These are phyloP conservation scores for Hippophae gyantsensis DNA, from an alignment of 306 rosid genomes.

Conservation along the genomic window DNA sequence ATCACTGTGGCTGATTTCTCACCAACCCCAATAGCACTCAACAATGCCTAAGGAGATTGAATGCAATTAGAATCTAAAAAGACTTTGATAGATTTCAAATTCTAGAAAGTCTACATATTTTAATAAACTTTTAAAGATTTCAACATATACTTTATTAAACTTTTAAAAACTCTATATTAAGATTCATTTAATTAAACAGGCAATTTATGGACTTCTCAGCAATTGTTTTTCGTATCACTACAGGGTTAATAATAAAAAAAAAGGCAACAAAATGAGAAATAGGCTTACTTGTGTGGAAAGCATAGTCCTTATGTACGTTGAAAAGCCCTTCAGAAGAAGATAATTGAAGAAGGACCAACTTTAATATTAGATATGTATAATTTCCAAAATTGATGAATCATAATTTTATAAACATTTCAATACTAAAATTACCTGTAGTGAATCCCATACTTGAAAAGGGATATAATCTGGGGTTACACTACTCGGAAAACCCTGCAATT, in stretches of 20 bases:
- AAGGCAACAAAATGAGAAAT: background rate
- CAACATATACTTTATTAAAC: too few relatives aligned
- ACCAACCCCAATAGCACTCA: slow-evolving; percentile 92
- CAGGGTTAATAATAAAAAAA: background rate
- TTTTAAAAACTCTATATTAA: background rate
- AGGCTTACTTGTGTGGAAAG: slow-evolving; percentile 86
- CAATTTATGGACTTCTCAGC: background rate
- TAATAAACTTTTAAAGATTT: too few relatives aligned
- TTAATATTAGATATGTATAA: background rate
- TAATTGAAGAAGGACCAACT: background rate
- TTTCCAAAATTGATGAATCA: background rate
- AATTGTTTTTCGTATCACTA: background rate
- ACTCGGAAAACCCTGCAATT: slow-evolving; percentile 76
- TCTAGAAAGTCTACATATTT: too few relatives aligned
- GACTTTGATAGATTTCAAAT: too few relatives aligned
- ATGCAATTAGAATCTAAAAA: too few relatives aligned
- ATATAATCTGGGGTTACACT: slow-evolving; percentile 93
- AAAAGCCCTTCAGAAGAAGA: slow-evolving; percentile 51
- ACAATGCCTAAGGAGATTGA: slow-evolving; percentile 47
- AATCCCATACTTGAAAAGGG: slow-evolving; percentile 94
- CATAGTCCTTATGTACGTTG: slow-evolving; percentile 91
- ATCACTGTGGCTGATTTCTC: slow-evolving; percentile 94
- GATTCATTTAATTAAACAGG: slow-evolving; percentile 14
- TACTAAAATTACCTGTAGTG: slow-evolving; percentile 53
- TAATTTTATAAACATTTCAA: slow-evolving; percentile 3